Percentiles rank a stretch among this genome's conserved stretches.
These are phyloP conservation scores for Myxozyma nipponensis DNA, from an alignment of 805 yeast genomes.

Conservation along the genomic window DNA sequence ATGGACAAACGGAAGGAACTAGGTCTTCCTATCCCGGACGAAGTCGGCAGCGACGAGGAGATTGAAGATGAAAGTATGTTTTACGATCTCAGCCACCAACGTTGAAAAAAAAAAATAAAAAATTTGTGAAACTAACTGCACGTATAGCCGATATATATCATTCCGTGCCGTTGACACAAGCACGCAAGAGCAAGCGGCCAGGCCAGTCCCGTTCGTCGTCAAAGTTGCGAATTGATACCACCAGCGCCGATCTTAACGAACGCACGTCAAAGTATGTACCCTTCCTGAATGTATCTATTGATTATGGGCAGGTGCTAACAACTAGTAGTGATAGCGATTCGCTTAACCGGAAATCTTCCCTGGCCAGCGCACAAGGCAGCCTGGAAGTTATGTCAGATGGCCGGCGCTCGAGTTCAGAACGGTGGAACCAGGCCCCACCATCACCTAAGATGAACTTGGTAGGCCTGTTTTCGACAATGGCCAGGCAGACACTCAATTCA, in stretches of 20 bases:
- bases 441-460: constrained; percentile 24
- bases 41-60: constrained; percentile 27
- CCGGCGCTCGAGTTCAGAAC: constrained; percentile 5
- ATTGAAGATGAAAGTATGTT: constrained; percentile 16
- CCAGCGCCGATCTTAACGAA: constrained; percentile 1
- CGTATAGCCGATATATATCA: constrained; percentile 5
- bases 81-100: not conserved
- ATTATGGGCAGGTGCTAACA: not conserved
- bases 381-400: constrained; percentile 10
- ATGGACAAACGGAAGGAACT: constrained; percentile 26
- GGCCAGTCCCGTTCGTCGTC: not conserved
- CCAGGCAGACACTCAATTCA: constrained; percentile 20
- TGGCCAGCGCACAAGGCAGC: constrained; percentile 18
- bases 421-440: constrained; percentile 6
- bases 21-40: constrained; percentile 25
- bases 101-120: not conserved
- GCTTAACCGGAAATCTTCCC: constrained; percentile 13
- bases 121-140: not conserved
- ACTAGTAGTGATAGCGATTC: constrained; percentile 21
- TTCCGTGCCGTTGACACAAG: not conserved
- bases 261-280: not conserved
- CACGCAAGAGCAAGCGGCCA: not conserved
- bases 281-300: not conserved
- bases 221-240: constrained; percentile 9
- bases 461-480: constrained; percentile 24